Base-by-base conservation (phyloP, 805 yeast species). In the Ascoidea asiatica region DNA sequence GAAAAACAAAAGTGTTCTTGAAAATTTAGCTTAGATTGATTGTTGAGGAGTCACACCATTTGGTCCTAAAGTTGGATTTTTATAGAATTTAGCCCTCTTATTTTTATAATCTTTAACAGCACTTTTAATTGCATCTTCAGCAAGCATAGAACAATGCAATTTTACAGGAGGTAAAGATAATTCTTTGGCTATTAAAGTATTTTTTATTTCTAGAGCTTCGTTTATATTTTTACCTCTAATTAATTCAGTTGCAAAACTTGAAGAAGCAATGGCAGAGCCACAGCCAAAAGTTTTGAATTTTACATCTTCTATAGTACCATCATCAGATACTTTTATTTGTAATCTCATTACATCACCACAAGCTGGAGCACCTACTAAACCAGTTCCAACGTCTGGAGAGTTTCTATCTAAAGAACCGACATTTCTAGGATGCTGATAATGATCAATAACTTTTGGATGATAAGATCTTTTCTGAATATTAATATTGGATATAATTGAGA, bases 241-340 rank as follows among this genome's bases (percentile, higher is more conserved):
- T 50, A 92, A 73, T 59, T 89, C 97, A 3, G 98, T 92, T 57
- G 92, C 92, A 61, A 83, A 92, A 1, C 95, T 85, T 7, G 95
- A 83, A 2, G 95, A 84, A 1, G 98, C 98, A 61, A 92, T 92
- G 43, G 98, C 98, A 2, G 92, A 79, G 40, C 98, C 98, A 62
- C 98, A 92, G n/a, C 98, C 98, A 67, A 92, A 92, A 4, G 98
- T 92, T 75, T 92, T 92, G 67, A 92, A 92, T 64, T 88, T 90
- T 50, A 90, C 98, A 61, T 92, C 95, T 62, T 85, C 79, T 54
- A 92, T 92, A 44, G 85, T 72, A 1, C 98, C 98, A 46, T 73
- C 79, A 56, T 89, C 97, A 52, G 81, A 81, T 7, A 92, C 98
- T 61, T 89, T 78, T 57, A 92, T 92, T 63, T 92, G 97, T 52